Conservation (phyloP, 495 filamentous ascomycete genomes). For the Aspergillus saccharolyticus region DNA sequence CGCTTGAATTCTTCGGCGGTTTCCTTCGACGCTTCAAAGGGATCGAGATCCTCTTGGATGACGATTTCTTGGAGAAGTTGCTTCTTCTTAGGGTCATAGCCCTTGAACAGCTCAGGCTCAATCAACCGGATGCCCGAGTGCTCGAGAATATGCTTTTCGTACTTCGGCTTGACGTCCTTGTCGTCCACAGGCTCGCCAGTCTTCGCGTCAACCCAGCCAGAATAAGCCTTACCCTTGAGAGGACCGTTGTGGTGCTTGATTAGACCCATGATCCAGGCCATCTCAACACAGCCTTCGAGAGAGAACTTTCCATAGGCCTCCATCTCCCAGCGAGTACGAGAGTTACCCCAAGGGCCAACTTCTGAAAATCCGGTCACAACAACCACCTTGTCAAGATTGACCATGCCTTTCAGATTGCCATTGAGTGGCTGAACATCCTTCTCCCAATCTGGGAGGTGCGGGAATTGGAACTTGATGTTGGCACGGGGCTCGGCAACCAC, state of each 20-base stretch:
- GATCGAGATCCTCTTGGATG: constrained; percentile 92
- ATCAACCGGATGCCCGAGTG: constrained; percentile 97
- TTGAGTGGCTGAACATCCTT: constrained; percentile 84
- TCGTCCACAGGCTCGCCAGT: constrained; percentile 93
- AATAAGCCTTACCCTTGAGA: constrained; percentile 93
- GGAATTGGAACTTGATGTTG: constrained; percentile 97
- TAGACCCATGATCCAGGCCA: constrained; percentile 99
- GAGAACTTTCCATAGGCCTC: constrained; percentile 96
- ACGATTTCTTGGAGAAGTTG: constrained; percentile 96
- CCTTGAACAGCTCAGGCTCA: constrained; percentile 93
- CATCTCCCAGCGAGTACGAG: constrained; percentile 98
- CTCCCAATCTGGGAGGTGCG: constrained; percentile 84
- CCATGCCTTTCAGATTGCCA: constrained; percentile 87
- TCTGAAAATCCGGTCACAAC: constrained; percentile 97
- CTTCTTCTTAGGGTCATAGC: constrained; percentile 98
- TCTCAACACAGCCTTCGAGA: constrained; percentile 95
- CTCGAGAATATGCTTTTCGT: constrained; percentile 93
- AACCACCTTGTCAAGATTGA: constrained; percentile 94
- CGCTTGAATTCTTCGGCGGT: constrained; percentile 96
- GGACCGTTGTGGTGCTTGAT: constrained; percentile 99
- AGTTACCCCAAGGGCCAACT: constrained; percentile 97
- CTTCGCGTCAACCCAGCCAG: constrained; percentile 96
- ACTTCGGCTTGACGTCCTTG: constrained; percentile 94
- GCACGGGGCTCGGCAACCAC: constrained; percentile 88
- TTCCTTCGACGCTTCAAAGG: constrained; percentile 96